Evolutionary conservation across 2,329 filamentous ascomycete genomes (phyloP).

Genomic region (Colletotrichum lini): DNA sequence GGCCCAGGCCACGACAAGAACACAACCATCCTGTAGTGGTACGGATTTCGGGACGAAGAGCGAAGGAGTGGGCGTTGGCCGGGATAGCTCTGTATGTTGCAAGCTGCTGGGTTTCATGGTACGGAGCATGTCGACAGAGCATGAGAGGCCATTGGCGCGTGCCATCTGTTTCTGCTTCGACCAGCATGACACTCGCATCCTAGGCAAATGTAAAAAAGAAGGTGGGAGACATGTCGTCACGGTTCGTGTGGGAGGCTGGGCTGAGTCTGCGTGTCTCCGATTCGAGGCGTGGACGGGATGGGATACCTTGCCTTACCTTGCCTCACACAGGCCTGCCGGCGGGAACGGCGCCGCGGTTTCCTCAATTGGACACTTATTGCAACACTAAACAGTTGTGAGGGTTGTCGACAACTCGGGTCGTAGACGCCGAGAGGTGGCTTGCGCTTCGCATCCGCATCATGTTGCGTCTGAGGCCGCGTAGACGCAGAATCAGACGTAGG

Average conservation of each 20-base stretch:
- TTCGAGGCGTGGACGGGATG: constrained; percentile 5
- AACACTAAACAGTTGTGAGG: constrained; percentile 31
- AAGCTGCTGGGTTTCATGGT: constrained; percentile 40
- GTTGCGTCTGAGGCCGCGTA: constrained; percentile 19
- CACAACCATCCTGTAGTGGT: too few species aligned
- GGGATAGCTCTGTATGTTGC: constrained; percentile 28
- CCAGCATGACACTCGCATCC: constrained; percentile 17
- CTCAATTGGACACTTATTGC: constrained; percentile 32
- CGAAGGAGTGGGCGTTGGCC: constrained; percentile 1
- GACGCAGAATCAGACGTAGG: constrained; percentile 8
- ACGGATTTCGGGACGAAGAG: constrained; percentile 22
- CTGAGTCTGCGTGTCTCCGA: constrained; percentile 34
- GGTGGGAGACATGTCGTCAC: constrained; percentile 38
- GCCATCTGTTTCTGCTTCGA: constrained; percentile 38
- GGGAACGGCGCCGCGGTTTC: constrained; percentile 38
- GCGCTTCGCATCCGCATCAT: constrained; percentile 12
- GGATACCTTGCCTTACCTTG: constrained; percentile 10
- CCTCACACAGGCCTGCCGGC: constrained; percentile 21
- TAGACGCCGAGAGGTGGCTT: constrained; percentile 20
- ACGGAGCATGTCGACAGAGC: constrained; percentile 29
- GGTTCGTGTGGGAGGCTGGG: constrained; percentile 39
- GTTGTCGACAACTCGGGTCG: constrained; percentile 12
- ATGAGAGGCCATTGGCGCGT: constrained; percentile 35
- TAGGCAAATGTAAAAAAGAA: constrained; percentile 14
- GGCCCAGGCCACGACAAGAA: constrained; percentile 27